Conservation (phyloP, 352 stramenopile genomes). For the Pythium guiyangense region DNA sequence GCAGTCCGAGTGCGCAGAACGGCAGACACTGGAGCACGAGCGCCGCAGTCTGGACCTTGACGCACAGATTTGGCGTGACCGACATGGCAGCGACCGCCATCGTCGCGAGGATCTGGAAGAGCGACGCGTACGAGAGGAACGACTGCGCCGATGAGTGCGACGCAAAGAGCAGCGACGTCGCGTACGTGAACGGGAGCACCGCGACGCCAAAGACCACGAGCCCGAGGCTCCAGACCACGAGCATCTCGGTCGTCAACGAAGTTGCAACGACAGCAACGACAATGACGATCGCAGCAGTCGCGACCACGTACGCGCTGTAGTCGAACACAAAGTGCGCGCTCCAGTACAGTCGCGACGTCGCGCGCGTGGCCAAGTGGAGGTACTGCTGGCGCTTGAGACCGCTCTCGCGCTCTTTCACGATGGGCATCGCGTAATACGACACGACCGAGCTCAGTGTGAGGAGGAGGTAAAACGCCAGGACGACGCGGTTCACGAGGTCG, state of each 20-base stretch:
- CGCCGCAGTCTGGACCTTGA: constrained; percentile 29
- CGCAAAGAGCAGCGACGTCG: constrained; percentile 62
- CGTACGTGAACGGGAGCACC: constrained; percentile 63
- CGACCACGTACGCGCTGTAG: constrained; percentile 36
- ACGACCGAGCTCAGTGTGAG: constrained; percentile 58
- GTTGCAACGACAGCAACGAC: constrained; percentile 33
- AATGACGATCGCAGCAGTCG: constrained; percentile 20
- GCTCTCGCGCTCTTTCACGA: constrained; percentile 68
- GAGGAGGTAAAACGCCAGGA: constrained; percentile 86
- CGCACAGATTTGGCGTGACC: constrained; percentile 45
- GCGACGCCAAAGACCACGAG: constrained; percentile 40
- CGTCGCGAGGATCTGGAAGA: constrained; percentile 66
- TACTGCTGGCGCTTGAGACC: constrained; percentile 75
- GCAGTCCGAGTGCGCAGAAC: constrained; percentile 50
- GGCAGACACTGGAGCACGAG: constrained; percentile 55
- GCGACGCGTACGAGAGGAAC: constrained; percentile 62
- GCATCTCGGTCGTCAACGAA: constrained; percentile 26
- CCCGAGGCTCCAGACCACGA: constrained; percentile 30
- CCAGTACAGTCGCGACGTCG: constrained; percentile 63
- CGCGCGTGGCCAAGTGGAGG: constrained; percentile 47
- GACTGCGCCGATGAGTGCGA: constrained; percentile 80
- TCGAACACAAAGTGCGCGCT: constrained; percentile 65
- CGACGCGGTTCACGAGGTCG: constrained; percentile 74
- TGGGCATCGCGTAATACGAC: constrained; percentile 52
- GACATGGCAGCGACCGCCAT: constrained; percentile 43